These are phyloP conservation scores for Trichophyton benhamiae DNA, from an alignment of 2,329 filamentous ascomycete species.

Conservation along the genomic window DNA sequence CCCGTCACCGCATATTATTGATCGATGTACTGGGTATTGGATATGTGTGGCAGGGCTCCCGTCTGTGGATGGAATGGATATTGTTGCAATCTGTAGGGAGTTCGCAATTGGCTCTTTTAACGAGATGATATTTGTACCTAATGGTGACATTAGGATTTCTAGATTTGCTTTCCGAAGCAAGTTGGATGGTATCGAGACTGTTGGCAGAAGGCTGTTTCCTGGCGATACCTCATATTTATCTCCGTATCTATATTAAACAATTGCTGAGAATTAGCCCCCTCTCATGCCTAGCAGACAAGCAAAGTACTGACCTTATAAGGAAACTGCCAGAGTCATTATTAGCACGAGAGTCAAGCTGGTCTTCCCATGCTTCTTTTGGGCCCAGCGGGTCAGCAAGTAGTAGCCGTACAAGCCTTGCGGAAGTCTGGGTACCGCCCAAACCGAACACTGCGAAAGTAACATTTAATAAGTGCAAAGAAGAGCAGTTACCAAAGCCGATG, in stretches of 20 bases:
- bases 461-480: neutral
- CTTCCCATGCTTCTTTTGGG: constrained; percentile 54
- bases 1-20: constrained; percentile 61
- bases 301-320: constrained; percentile 44
- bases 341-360: constrained; percentile 41
- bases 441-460: constrained; percentile 33
- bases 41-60: constrained; percentile 54
- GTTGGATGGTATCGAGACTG: constrained; percentile 44
- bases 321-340: constrained; percentile 44
- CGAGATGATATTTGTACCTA: constrained; percentile 38
- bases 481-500: too few relatives aligned
- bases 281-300: neutral
- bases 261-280: neutral
- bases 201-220: constrained; percentile 41
- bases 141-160: constrained; percentile 48
- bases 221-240: constrained; percentile 37
- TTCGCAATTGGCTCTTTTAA: constrained; percentile 43
- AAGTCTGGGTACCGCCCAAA: constrained; percentile 38
- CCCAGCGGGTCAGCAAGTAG: constrained; percentile 59
- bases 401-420: constrained; percentile 52
- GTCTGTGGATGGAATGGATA: constrained; percentile 56
- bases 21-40: constrained; percentile 72
- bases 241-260: constrained; percentile 37
- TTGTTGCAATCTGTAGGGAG: constrained; percentile 59
- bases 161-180: constrained; percentile 44